Evolutionary conservation across 345 rosid species (phyloP).

Genomic region (Noccaea bulbosa): DNA sequence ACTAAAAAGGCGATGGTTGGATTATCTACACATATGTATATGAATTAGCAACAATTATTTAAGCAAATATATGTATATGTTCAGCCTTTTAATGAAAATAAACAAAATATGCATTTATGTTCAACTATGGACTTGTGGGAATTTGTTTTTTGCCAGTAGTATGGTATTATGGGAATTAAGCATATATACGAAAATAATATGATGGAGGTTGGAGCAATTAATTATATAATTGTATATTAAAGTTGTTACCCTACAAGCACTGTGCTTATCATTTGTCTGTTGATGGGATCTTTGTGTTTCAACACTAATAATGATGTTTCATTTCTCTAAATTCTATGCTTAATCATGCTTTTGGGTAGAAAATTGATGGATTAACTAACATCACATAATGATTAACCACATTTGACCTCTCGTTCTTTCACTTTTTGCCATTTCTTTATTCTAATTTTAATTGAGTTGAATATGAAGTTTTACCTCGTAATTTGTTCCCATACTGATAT

Average conservation of each 20-base stretch:
- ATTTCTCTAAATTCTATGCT: slow-evolving; percentile 50
- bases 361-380: slow-evolving; percentile 82
- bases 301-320: slow-evolving; percentile 61
- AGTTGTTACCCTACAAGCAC: slow-evolving; percentile 41
- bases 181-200: slow-evolving; percentile 4
- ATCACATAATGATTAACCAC: slow-evolving; percentile 48
- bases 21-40: slow-evolving; percentile 13
- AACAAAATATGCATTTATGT: neutral
- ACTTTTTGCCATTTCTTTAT: slow-evolving; percentile 18
- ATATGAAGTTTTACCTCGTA: slow-evolving; percentile 43
- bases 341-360: slow-evolving; percentile 68
- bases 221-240: neutral
- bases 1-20: slow-evolving; percentile 53
- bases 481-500: slow-evolving; percentile 31
- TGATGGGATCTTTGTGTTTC: slow-evolving; percentile 58
- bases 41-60: slow-evolving; percentile 10
- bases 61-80: neutral
- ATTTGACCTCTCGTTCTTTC: slow-evolving; percentile 48
- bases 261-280: slow-evolving; percentile 28
- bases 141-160: too few relatives aligned
- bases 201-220: neutral
- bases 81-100: neutral
- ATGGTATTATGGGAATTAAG: neutral
- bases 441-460: slow-evolving; percentile 31
- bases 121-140: neutral